These are phyloP conservation scores for Paraphaeosphaeria minitans DNA, from an alignment of 2,329 filamentous ascomycete species.

Conservation along the genomic window DNA sequence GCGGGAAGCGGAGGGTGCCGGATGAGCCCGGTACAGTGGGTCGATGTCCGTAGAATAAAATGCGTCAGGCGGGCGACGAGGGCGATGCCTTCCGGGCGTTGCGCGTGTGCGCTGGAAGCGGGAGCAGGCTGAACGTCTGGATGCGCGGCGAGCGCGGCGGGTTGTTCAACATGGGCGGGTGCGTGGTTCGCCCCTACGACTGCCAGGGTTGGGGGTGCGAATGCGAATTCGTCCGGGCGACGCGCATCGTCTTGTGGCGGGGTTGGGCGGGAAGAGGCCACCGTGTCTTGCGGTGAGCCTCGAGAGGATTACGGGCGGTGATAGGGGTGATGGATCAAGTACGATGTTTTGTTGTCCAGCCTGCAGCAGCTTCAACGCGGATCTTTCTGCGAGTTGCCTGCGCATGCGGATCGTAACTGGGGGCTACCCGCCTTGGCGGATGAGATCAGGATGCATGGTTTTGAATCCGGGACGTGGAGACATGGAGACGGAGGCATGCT, in stretches of 20 bases:
- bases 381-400: conserved; percentile 25
- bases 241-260: conserved; percentile 38
- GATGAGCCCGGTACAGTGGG: conserved; percentile 62
- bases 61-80: conserved; percentile 33
- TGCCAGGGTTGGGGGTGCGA: conserved; percentile 18
- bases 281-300: conserved; percentile 31
- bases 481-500: not conserved
- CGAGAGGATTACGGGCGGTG: conserved; percentile 16
- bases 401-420: conserved; percentile 23
- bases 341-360: conserved; percentile 15
- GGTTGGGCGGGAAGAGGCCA: conserved; percentile 36
- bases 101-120: conserved; percentile 23
- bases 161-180: conserved; percentile 31
- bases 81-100: conserved; percentile 19
- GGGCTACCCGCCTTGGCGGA: conserved; percentile 27
- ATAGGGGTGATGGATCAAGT: conserved; percentile 22
- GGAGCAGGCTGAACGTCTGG: conserved; percentile 18
- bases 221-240: conserved; percentile 42
- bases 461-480: conserved; percentile 13
- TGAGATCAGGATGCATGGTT: conserved; percentile 25
- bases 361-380: conserved; percentile 11
- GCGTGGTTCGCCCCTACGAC: not conserved
- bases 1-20: conserved; percentile 63
- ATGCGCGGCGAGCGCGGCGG: conserved; percentile 17
- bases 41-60: conserved; percentile 31